Evolutionary conservation across 2,329 filamentous ascomycete genomes (phyloP).

Genomic region (Aureobasidium sp.): DNA sequence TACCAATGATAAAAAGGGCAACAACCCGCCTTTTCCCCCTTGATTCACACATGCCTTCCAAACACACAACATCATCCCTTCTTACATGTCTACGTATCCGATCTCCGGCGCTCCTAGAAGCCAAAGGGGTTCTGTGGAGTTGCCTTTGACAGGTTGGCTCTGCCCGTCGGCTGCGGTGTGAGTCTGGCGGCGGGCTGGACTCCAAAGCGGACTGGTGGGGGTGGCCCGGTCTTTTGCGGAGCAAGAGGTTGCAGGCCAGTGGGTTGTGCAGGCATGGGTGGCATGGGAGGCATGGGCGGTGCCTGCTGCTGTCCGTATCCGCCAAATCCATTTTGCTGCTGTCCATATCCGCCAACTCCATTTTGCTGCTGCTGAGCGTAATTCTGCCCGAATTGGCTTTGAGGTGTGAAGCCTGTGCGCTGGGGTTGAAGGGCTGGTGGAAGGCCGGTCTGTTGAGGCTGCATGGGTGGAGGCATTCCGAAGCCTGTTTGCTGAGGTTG

Average conservation of each 20-base stretch:
- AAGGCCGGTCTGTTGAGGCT: slow-evolving; percentile 40
- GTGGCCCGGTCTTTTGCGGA: slow-evolving; percentile 74
- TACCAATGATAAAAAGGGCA: background rate
- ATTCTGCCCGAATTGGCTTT: slow-evolving; percentile 21
- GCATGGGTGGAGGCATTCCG: slow-evolving; percentile 41
- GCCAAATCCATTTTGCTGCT: slow-evolving; percentile 27
- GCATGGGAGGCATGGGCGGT: slow-evolving; percentile 49
- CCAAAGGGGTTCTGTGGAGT: slow-evolving; percentile 68
- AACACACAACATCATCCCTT: background rate
- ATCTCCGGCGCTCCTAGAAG: slow-evolving; percentile 39
- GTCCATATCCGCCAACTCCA: slow-evolving; percentile 34
- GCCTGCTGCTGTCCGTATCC: slow-evolving; percentile 19
- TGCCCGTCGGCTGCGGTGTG: slow-evolving; percentile 77
- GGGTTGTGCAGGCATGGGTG: slow-evolving; percentile 46
- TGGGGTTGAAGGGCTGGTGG: slow-evolving; percentile 40
- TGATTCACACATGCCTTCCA: background rate
- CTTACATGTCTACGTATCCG: background rate
- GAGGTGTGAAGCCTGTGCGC: slow-evolving; percentile 36
- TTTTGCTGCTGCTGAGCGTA: slow-evolving; percentile 12
- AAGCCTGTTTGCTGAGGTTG: slow-evolving; percentile 49
- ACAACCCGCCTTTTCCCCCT: background rate
- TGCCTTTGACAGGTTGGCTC: slow-evolving; percentile 86
- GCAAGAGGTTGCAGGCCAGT: slow-evolving; percentile 50
- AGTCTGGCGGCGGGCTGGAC: slow-evolving; percentile 67
- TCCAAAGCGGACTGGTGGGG: slow-evolving; percentile 84